Evolutionary conservation across 768 basidiomycete genomes (phyloP).

Genomic region (Royoungia palumana): DNA sequence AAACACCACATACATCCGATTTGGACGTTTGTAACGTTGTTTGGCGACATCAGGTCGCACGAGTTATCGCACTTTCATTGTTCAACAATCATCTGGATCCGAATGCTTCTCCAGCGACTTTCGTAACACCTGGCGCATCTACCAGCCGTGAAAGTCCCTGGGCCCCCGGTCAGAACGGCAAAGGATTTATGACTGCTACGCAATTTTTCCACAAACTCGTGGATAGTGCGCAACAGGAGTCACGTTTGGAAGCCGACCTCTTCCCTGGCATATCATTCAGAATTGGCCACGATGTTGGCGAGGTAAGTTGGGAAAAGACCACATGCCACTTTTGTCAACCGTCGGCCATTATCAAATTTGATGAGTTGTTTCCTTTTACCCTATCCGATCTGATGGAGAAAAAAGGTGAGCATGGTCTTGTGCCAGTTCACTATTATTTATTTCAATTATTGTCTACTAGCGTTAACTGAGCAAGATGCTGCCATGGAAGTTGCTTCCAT

Average conservation of each 20-base stretch:
- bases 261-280: constrained; percentile 9
- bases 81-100: constrained; percentile 13
- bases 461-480: constrained; percentile 11
- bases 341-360: constrained; percentile 1
- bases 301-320: constrained; percentile 9
- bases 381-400: constrained; percentile 1
- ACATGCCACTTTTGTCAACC: constrained; percentile 1
- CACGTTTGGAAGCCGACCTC: neutral
- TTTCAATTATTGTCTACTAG: neutral
- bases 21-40: constrained; percentile 7
- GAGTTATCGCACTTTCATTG: constrained; percentile 5
- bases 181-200: constrained; percentile 14
- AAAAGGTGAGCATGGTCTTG: neutral
- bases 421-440: too few species aligned
- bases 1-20: constrained; percentile 2
- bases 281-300: constrained; percentile 14
- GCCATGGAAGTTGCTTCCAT: constrained; percentile 12
- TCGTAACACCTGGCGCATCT: constrained; percentile 13
- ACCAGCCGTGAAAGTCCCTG: constrained; percentile 15
- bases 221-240: neutral
- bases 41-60: constrained; percentile 5
- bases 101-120: constrained; percentile 7
- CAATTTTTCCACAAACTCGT: constrained; percentile 12
- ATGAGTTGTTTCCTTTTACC: constrained; percentile 9
- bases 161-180: constrained; percentile 19